A percentile compares a stretch with the other conserved stretches of the same genome.
Conservation (phyloP, 495 filamentous ascomycete species). For the Podospora appendiculata region DNA sequence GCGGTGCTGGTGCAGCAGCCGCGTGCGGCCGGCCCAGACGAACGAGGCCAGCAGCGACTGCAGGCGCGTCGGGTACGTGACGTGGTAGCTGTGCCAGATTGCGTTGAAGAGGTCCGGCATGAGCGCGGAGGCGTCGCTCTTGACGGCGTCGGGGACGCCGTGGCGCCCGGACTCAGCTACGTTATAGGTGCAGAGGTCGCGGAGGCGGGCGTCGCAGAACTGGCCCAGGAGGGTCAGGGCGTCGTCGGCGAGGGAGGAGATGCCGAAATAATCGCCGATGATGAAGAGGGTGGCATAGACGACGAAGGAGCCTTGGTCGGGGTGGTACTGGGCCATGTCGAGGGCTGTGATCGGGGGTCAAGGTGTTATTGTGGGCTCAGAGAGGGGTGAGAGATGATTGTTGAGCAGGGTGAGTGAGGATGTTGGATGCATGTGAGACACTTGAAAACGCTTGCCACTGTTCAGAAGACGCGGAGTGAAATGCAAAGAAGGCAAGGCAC, state of each 20-base stretch:
- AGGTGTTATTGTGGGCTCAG: too few species aligned
- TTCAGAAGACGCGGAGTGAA: too few species aligned
- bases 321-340: neutral
- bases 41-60: conserved; percentile 8
- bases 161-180: neutral
- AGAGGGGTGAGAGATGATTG: neutral
- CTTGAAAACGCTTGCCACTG: neutral
- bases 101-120: conserved; percentile 5
- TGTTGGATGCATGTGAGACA: neutral
- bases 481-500: too few species aligned
- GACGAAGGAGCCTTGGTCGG: neutral
- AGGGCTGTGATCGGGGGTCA: conserved; percentile 3
- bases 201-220: conserved; percentile 10
- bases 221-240: conserved; percentile 4
- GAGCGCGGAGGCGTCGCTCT: neutral
- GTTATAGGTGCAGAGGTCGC: conserved; percentile 8
- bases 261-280: conserved; percentile 4
- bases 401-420: neutral
- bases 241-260: conserved; percentile 6
- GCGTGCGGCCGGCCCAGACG: conserved; percentile 12
- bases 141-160: neutral
- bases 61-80: neutral
- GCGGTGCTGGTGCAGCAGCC: neutral
- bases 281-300: conserved; percentile 10
- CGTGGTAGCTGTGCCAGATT: neutral